Evolutionary conservation across 768 basidiomycete genomes (phyloP).

Genomic region (Pisolithus orientalis): DNA sequence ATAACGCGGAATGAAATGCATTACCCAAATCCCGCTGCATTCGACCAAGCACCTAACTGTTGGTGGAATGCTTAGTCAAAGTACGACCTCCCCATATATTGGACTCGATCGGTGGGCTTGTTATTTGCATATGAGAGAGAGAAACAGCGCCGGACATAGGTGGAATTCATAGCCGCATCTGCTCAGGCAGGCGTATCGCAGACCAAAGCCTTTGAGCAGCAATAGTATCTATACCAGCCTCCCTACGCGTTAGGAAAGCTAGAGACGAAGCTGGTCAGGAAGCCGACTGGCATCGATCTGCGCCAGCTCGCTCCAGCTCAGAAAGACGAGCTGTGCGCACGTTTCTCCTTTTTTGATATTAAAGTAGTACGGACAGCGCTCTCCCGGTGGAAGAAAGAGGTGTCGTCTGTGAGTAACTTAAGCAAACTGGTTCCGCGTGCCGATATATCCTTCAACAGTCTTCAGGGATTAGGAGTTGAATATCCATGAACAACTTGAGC

Average conservation of each 20-base stretch:
- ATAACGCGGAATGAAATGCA: constrained; percentile 43
- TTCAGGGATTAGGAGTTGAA: constrained; percentile 69
- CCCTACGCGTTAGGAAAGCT: constrained; percentile 17
- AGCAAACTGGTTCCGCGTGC: background rate
- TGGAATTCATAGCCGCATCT: constrained; percentile 2
- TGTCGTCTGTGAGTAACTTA: constrained; percentile 54
- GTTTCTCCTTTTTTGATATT: constrained; percentile 1
- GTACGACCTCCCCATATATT: constrained; percentile 20
- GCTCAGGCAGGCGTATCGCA: constrained; percentile 17
- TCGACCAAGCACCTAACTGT: constrained; percentile 34
- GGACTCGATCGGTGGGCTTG: constrained; percentile 26
- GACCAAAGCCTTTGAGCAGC: constrained; percentile 15
- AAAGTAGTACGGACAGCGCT: constrained; percentile 37
- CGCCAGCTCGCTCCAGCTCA: constrained; percentile 58
- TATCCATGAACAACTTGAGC: constrained; percentile 63
- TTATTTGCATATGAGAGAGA: background rate
- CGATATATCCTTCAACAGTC: constrained; percentile 34
- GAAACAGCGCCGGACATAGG: background rate
- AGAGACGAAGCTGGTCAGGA: constrained; percentile 16
- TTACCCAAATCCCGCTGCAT: constrained; percentile 47
- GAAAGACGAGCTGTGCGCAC: constrained; percentile 70
- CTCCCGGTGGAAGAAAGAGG: constrained; percentile 70
- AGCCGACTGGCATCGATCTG: constrained; percentile 56
- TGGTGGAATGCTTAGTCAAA: constrained; percentile 14
- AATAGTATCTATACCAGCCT: constrained; percentile 10